Base-by-base conservation (phyloP, 768 basidiomycete species). In the Calocybe indica region DNA sequence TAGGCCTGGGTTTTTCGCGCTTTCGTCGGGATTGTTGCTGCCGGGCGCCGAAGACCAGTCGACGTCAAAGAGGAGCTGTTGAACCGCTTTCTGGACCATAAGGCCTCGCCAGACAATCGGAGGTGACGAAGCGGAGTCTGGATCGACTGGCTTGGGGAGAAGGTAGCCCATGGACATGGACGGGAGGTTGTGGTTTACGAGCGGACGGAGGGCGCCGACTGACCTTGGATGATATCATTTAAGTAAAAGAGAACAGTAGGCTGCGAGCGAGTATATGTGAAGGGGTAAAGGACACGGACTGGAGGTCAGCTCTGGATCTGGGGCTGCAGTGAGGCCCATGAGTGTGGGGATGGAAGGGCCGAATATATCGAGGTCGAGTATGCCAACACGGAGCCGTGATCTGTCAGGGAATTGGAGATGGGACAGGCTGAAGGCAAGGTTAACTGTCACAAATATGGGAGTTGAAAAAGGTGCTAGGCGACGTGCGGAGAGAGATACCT, bases 151-250 rank as follows among this genome's bases (percentile, higher is more conserved):
- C 47, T 70, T 67, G 1, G 88, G 85, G 10, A 98, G 76, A 9
- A 99, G 78, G 62, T 92, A 99, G 2, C 93, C 95, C 82, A 99
- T 96, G 1, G 93, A 96, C 95, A 97, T 97, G 56, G 88, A 89
- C 11, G 88, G 85, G 2, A 97, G 57, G 10, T 91, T 88, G 62
- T 98, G 92, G 58, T 96, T 96, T 13, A 73, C 75, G 11, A 97
- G 66, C 0, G 94, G 95, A 8, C 88, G 59, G 29, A 98, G 73
- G 14, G 86, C 84, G 7, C 91, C 92, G 33, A 59, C 92, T 89
- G 50, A 37, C 22, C 22, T 22, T 22, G 22, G 22, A 22, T 22
- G 22, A 46, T 22, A 37, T 14, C 36, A 37, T 11, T 37, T 37
- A 14, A 37, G 15, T 12, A 31, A 28, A 48, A 30, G 7, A 44